Conservation (phyloP, 192 early-diverging fungal species). For the Obelidium mucronatum region DNA sequence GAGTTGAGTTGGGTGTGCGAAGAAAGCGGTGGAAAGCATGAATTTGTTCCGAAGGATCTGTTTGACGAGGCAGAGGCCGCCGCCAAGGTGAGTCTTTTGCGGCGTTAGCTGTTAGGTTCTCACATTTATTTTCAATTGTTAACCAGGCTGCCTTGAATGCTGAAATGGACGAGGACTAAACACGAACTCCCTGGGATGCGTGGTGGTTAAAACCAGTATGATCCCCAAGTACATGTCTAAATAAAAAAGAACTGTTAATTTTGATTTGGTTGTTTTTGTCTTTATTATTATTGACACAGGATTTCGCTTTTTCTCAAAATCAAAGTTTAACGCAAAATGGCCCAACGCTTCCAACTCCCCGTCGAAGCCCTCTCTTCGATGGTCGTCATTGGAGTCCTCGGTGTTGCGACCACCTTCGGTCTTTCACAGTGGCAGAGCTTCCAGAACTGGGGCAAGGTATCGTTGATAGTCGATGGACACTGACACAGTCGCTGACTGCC, state of each 20-base stretch:
- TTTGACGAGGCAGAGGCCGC: slow-evolving; percentile 82
- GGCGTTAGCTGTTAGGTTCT: background rate
- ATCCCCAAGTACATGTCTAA: too few species aligned
- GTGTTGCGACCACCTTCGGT: slow-evolving; percentile 35
- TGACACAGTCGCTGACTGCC: background rate
- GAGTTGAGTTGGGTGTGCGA: slow-evolving; percentile 96
- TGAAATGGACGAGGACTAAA: slow-evolving; percentile 62
- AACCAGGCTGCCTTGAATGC: slow-evolving; percentile 52
- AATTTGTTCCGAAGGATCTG: slow-evolving; percentile 88
- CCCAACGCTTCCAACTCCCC: slow-evolving; percentile 41
- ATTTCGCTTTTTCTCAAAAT: background rate
- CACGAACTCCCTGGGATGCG: background rate
- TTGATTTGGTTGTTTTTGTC: background rate
- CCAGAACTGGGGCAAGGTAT: slow-evolving; percentile 62
- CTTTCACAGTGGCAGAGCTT: slow-evolving; percentile 46
- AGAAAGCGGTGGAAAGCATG: slow-evolving; percentile 79
- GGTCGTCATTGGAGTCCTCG: slow-evolving; percentile 42
- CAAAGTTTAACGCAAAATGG: slow-evolving; percentile 10
- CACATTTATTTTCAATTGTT: background rate
- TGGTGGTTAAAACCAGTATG: too few species aligned
- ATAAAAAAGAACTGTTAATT: background rate
- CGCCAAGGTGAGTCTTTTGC: slow-evolving; percentile 65
- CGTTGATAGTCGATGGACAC: too few species aligned
- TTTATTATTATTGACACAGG: background rate
- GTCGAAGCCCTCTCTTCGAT: slow-evolving; percentile 51